phyloP scores from a whole-genome alignment of 805 yeast genomes.

The Candida jianshihensis region DNA sequence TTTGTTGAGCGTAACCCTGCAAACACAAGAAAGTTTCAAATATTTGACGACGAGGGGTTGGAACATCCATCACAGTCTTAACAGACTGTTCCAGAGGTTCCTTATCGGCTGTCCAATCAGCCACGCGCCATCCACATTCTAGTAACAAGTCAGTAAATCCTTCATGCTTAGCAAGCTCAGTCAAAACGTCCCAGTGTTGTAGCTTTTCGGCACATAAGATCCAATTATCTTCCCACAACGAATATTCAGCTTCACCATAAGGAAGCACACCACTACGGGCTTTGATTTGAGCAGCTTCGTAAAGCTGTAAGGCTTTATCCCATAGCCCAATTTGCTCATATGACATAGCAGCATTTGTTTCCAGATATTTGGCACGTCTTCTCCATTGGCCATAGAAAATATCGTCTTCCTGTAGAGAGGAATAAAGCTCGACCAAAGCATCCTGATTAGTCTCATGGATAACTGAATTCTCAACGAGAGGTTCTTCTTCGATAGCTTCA shows the following conservation, averaged over 20 bases:
- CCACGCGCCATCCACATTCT: conserved; percentile 99
- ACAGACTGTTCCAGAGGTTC: conserved; percentile 93
- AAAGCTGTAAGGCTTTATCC: conserved; percentile 89
- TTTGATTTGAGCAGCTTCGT: conserved; percentile 94
- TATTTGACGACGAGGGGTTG: conserved; percentile 93
- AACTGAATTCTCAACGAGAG: conserved; percentile 60
- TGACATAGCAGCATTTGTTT: conserved; percentile 87
- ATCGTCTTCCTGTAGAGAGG: conserved; percentile 86
- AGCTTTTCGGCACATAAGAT: conserved; percentile 92
- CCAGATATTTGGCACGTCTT: conserved; percentile 88
- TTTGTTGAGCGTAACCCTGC: conserved; percentile 90
- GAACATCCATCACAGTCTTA: conserved; percentile 95
- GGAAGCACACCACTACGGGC: conserved; percentile 95
- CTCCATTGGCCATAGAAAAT: conserved; percentile 98
- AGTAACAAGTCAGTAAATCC: conserved; percentile 89
- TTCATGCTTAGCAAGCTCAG: conserved; percentile 95
- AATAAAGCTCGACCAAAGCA: conserved; percentile 84
- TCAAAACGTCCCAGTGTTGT: conserved; percentile 96
- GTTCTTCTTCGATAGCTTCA: conserved; percentile 58
- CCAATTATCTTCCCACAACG: conserved; percentile 99
- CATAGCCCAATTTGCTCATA: conserved; percentile 93
- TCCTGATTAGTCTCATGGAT: conserved; percentile 83
- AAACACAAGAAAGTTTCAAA: conserved; percentile 90
- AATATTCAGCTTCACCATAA: conserved; percentile 89
- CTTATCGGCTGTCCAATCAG: conserved; percentile 94